Percentiles rank a stretch among this genome's conserved stretches.
These are phyloP conservation scores for Aspergillus melleus DNA, from an alignment of 2,329 filamentous ascomycete species.

Conservation along the genomic window DNA sequence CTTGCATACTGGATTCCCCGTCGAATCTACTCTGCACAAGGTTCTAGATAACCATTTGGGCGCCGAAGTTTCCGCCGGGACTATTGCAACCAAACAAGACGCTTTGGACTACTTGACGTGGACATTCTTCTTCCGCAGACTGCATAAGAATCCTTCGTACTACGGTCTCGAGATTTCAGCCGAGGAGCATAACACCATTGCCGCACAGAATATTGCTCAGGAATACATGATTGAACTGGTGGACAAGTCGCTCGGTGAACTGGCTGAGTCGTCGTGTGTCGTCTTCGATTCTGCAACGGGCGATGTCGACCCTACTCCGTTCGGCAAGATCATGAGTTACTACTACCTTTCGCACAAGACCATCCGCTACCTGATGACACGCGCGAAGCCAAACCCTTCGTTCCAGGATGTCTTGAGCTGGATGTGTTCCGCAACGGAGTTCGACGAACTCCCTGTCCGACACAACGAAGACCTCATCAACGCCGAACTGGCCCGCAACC, in stretches of 20 bases:
- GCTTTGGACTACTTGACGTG: conserved; percentile 96
- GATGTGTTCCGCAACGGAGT: conserved; percentile 93
- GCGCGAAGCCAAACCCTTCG: conserved; percentile 71
- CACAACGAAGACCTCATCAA: conserved; percentile 99
- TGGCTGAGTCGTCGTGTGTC: conserved; percentile 82
- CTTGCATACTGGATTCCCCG: conserved; percentile 94
- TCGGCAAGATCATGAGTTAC: conserved; percentile 99
- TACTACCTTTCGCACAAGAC: conserved; percentile 97
- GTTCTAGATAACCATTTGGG: conserved; percentile 96
- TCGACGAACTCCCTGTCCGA: conserved; percentile 94
- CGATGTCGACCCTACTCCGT: conserved; percentile 82
- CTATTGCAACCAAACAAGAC: conserved; percentile 91
- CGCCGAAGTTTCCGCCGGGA: conserved; percentile 91
- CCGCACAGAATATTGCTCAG: conserved; percentile 83
- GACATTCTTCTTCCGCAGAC: conserved; percentile 97
- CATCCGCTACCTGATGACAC: conserved; percentile 76
- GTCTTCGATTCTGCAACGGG: conserved; percentile 75
- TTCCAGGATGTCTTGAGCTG: conserved; percentile 84
- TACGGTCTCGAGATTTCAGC: conserved; percentile 93
- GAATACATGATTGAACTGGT: conserved; percentile 95
- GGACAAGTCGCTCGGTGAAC: conserved; percentile 76
- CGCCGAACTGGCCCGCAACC: conserved; percentile 76
- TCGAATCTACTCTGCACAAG: conserved; percentile 93
- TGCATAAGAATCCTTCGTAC: conserved; percentile 98
- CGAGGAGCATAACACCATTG: conserved; percentile 85